phyloP scores from a whole-genome alignment of 176 grass and related monocot species.

The Musa schizocarpa region DNA sequence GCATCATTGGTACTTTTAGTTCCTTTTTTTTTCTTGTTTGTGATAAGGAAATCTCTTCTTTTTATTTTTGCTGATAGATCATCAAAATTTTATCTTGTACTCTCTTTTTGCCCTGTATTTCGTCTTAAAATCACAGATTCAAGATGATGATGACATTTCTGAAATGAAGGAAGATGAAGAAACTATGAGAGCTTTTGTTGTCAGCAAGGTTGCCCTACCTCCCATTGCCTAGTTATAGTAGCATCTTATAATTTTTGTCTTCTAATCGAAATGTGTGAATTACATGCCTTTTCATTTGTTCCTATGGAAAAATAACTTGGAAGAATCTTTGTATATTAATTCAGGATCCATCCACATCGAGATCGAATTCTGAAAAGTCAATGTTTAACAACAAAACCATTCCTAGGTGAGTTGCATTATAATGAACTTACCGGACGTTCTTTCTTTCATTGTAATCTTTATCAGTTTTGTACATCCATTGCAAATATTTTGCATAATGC shows the following conservation, averaged over 20 bases:
- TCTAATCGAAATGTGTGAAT: background rate
- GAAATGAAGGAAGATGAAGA: conserved; percentile 96
- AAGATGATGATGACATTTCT: conserved; percentile 56
- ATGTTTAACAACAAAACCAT: conserved; percentile 35
- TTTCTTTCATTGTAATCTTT: background rate
- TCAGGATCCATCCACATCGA: conserved; percentile 51
- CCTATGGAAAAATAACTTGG: background rate
- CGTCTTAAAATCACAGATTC: conserved; percentile 36
- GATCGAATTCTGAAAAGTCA: conserved; percentile 39
- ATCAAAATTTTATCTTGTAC: background rate
- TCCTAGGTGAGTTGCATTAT: conserved; percentile 40
- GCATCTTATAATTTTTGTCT: background rate
- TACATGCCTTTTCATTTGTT: background rate
- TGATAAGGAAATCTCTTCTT: conserved; percentile 9
- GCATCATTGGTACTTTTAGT: conserved; percentile 66
- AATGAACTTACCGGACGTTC: background rate
- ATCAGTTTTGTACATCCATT: background rate
- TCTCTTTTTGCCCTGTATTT: background rate
- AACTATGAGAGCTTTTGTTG: conserved; percentile 32
- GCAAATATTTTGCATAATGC: background rate
- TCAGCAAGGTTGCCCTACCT: conserved; percentile 45
- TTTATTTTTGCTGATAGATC: conserved; percentile 25
- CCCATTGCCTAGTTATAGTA: background rate
- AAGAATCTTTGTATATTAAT: background rate
- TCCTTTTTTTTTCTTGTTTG: conserved; percentile 12